These are phyloP conservation scores for Chytriomyces confervae DNA, from an alignment of 192 early-diverging fungal species.

Conservation along the genomic window DNA sequence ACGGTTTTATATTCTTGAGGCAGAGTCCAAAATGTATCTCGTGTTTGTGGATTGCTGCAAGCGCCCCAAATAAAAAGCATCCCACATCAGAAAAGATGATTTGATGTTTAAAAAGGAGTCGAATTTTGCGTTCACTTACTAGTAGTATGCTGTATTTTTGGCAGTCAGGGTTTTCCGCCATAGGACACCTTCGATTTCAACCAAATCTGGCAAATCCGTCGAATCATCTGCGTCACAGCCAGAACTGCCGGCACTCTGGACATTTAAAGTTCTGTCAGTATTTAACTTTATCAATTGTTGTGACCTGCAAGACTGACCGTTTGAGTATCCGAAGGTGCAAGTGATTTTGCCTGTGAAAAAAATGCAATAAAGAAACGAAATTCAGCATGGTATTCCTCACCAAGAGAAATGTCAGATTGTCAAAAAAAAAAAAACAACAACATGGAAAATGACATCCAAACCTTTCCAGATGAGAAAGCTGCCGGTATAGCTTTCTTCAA, in stretches of 20 bases:
- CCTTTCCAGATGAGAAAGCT: conserved; percentile 1
- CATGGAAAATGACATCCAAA: not conserved
- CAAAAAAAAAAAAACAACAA: not conserved
- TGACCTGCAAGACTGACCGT: not conserved
- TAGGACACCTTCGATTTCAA: conserved; percentile 52
- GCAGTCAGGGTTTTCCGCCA: conserved; percentile 55
- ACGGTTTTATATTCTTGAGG: conserved; percentile 47
- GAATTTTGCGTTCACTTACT: conserved; percentile 40
- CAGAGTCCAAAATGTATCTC: conserved; percentile 55
- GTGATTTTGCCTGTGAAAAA: not conserved
- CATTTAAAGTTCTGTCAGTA: not conserved
- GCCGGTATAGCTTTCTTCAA: conserved; percentile 9
- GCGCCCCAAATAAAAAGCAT: not conserved
- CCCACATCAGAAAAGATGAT: not conserved
- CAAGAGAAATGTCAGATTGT: not conserved
- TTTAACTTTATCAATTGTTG: not conserved
- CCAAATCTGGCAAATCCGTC: conserved; percentile 50
- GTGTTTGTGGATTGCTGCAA: conserved; percentile 46
- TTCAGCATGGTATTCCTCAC: not conserved
- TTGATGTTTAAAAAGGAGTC: not conserved
- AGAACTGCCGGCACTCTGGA: too few species aligned
- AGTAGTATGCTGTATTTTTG: conserved; percentile 54
- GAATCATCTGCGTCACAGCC: not conserved
- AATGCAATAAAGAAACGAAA: not conserved
- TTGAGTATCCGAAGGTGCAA: not conserved